Evolutionary conservation across 2,329 filamentous ascomycete genomes (phyloP).

Genomic region (Aspergillus sp.): DNA sequence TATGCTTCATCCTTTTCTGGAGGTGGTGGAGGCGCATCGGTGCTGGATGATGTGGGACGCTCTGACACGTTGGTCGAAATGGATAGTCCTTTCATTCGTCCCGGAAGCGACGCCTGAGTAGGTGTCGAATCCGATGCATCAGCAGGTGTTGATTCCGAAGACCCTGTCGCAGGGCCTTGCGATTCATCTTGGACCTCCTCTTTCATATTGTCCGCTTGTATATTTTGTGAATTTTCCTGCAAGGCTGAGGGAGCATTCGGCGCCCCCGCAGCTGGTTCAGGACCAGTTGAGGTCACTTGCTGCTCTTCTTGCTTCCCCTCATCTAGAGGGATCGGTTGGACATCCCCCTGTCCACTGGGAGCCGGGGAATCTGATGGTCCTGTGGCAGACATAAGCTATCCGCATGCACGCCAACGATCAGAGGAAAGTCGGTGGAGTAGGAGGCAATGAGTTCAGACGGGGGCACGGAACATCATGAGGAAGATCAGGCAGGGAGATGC

Average conservation of each 20-base stretch:
- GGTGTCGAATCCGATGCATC: slow-evolving; percentile 4
- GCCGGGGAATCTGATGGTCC: slow-evolving; percentile 19
- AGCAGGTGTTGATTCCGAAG: no score
- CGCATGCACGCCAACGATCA: slow-evolving; percentile 29
- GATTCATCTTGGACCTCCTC: slow-evolving; percentile 9
- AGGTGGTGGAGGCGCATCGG: slow-evolving; percentile 40
- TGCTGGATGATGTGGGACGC: slow-evolving; percentile 7
- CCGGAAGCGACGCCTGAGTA: slow-evolving; percentile 19
- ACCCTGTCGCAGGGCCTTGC: slow-evolving; percentile 1
- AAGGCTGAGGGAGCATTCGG: slow-evolving; percentile 14
- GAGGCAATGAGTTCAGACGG: slow-evolving; percentile 13
- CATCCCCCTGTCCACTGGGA: slow-evolving; percentile 18
- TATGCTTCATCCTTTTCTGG: slow-evolving; percentile 51
- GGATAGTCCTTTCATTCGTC: slow-evolving; percentile 27
- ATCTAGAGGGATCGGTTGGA: slow-evolving; percentile 12
- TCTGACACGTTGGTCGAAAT: slow-evolving; percentile 20
- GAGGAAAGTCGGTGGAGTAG: slow-evolving; percentile 3
- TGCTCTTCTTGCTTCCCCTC: slow-evolving; percentile 15
- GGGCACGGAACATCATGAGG: slow-evolving; percentile 22
- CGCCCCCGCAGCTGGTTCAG: slow-evolving; percentile 10
- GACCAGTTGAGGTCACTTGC: slow-evolving; percentile 16
- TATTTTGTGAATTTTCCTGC: slow-evolving; percentile 1
- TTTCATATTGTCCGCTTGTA: slow-evolving; percentile 2
- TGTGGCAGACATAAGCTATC: slow-evolving; percentile 38
- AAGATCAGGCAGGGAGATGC: background rate